Percentiles rank a stretch among this genome's conserved stretches.
Evolutionary conservation across 257 asterid genomes (phyloP).

Genomic region (Forsythia suspensa): DNA sequence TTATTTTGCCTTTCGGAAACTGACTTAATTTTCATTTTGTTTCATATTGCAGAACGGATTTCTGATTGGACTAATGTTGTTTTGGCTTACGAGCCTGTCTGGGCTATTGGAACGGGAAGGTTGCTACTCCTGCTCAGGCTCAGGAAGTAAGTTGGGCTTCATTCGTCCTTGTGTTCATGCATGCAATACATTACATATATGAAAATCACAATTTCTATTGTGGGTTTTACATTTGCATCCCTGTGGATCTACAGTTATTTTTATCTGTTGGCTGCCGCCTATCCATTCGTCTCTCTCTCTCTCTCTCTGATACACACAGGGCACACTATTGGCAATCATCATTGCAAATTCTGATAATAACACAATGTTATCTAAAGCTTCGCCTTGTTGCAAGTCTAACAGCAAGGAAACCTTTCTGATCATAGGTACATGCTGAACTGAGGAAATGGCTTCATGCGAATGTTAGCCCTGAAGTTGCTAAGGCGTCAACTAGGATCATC

Average conservation of each 20-base stretch:
- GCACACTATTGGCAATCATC: not conserved
- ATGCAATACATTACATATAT: not conserved
- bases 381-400: constrained; percentile 15
- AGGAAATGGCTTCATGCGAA: constrained; percentile 92
- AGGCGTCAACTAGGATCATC: constrained; percentile 83
- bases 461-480: constrained; percentile 71
- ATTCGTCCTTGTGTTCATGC: not conserved
- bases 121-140: constrained; percentile 95
- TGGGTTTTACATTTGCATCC: constrained; percentile 1
- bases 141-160: constrained; percentile 73
- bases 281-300: not conserved
- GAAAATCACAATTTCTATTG: not conserved
- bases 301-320: not conserved
- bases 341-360: constrained; percentile 9
- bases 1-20: not conserved
- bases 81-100: constrained; percentile 97
- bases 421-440: constrained; percentile 80
- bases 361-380: not conserved
- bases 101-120: constrained; percentile 99
- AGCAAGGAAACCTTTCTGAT: constrained; percentile 11
- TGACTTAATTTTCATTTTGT: not conserved
- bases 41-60: constrained; percentile 50
- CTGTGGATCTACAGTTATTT: not conserved
- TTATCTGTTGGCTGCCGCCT: not conserved
- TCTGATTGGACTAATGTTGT: constrained; percentile 86